A percentile compares a stretch with the other conserved stretches of the same genome.
These are phyloP conservation scores for Emericellopsis terricola DNA, from an alignment of 495 filamentous ascomycete genomes.

Conservation along the genomic window DNA sequence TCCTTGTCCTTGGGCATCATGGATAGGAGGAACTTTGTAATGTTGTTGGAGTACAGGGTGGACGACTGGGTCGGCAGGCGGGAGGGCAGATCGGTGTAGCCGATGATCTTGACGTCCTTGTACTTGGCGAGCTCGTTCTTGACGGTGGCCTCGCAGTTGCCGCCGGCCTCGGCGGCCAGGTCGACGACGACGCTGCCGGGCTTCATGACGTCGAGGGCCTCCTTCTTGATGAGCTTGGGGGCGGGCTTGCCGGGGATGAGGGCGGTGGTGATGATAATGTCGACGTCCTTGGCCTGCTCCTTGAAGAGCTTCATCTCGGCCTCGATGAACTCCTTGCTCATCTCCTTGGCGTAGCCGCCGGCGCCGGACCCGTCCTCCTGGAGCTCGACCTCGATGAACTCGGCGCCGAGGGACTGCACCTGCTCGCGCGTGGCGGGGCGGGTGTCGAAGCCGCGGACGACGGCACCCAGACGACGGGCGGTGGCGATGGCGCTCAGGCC, in stretches of 20 bases:
- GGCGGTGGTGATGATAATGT: slow-evolving; percentile 73
- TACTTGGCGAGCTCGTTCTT: slow-evolving; percentile 46
- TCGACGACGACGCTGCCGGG: slow-evolving; percentile 68
- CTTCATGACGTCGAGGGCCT: slow-evolving; percentile 67
- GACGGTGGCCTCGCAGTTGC: slow-evolving; percentile 61
- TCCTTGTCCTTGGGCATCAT: slow-evolving; percentile 56
- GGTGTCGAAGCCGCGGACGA: slow-evolving; percentile 71
- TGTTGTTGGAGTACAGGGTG: slow-evolving; percentile 74
- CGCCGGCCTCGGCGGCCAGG: slow-evolving; percentile 63
- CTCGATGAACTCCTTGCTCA: slow-evolving; percentile 77
- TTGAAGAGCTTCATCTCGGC: slow-evolving; percentile 77
- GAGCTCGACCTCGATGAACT: slow-evolving; percentile 72
- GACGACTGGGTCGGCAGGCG: slow-evolving; percentile 65
- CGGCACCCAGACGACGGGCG: slow-evolving; percentile 62
- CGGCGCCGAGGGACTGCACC: slow-evolving; percentile 67
- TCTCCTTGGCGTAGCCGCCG: slow-evolving; percentile 71
- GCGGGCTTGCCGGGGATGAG: slow-evolving; percentile 62
- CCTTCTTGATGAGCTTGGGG: slow-evolving; percentile 57
- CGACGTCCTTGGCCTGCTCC: slow-evolving; percentile 65
- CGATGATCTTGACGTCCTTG: slow-evolving; percentile 63
- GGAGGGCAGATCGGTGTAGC: slow-evolving; percentile 69
- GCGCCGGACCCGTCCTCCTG: slow-evolving; percentile 66
- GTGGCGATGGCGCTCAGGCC: slow-evolving; percentile 69
- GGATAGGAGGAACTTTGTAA: slow-evolving; percentile 64
- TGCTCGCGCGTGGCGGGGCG: slow-evolving; percentile 63